A percentile compares a stretch with the other conserved stretches of the same genome.
phyloP scores from a whole-genome alignment of 495 filamentous ascomycete genomes.

The Xylaria palmicola region DNA sequence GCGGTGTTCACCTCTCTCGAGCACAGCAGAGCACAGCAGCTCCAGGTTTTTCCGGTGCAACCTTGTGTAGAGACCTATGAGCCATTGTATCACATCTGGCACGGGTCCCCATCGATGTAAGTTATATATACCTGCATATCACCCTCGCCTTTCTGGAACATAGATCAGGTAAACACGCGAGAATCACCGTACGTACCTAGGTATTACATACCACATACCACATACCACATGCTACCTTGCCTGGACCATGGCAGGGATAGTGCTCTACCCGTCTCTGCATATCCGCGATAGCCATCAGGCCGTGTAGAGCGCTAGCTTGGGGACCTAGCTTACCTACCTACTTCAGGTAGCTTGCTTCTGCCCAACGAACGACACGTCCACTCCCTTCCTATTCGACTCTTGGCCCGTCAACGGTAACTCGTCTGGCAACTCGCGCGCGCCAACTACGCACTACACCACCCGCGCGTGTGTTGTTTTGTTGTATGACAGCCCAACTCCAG shows the following conservation, averaged over 20 bases:
- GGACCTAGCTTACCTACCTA: constrained; percentile 18
- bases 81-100: constrained; percentile 14
- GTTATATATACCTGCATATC: constrained; percentile 19
- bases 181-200: constrained; percentile 18
- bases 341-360: constrained; percentile 20
- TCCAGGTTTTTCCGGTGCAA: constrained; percentile 16
- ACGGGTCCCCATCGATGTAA: constrained; percentile 17
- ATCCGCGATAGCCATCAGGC: constrained; percentile 22
- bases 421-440: constrained; percentile 12
- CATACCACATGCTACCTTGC: constrained; percentile 18
- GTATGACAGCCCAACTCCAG: constrained; percentile 20
- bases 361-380: constrained; percentile 19
- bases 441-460: constrained; percentile 13
- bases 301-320: constrained; percentile 13
- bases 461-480: constrained; percentile 14
- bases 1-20: constrained; percentile 4
- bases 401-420: constrained; percentile 3
- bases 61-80: constrained; percentile 17
- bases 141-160: constrained; percentile 12
- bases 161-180: constrained; percentile 18
- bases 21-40: constrained; percentile 11
- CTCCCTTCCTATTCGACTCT: constrained; percentile 12
- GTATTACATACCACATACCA: constrained; percentile 19
- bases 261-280: constrained; percentile 16
- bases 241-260: constrained; percentile 18